Percentiles rank a stretch among this genome's conserved stretches.
Conservation (phyloP, 208 protist species). For the Trypanosoma platydactyli region DNA sequence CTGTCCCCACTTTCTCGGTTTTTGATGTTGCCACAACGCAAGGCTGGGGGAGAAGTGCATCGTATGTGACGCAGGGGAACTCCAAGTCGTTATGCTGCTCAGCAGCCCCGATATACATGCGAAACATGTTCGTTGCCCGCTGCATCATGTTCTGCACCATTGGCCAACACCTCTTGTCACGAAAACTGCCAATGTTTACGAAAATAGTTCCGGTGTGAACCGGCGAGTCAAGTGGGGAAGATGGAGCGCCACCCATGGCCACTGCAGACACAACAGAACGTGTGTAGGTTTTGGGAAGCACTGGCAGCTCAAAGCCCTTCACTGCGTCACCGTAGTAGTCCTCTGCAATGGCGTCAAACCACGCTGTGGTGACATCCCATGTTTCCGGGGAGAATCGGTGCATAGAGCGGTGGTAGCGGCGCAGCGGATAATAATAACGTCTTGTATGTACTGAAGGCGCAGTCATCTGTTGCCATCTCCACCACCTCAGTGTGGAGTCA, state of each 20-base stretch:
- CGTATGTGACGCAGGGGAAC: conserved; percentile 40
- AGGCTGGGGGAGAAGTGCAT: conserved; percentile 24
- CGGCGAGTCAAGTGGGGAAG: not conserved
- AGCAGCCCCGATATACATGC: conserved; percentile 83
- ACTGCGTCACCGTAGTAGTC: conserved; percentile 28
- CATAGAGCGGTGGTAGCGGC: conserved; percentile 36
- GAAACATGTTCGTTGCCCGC: conserved; percentile 62
- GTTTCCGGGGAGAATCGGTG: conserved; percentile 36
- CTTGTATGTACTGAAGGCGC: conserved; percentile 16
- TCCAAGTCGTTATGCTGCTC: conserved; percentile 63
- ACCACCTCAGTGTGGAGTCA: not conserved
- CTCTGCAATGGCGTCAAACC: conserved; percentile 45
- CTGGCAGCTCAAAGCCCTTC: conserved; percentile 11
- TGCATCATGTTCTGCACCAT: conserved; percentile 75
- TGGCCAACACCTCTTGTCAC: conserved; percentile 78
- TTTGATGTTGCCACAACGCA: conserved; percentile 5
- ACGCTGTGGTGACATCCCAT: conserved; percentile 34
- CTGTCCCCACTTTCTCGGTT: not conserved
- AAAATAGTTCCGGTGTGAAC: conserved; percentile 71
- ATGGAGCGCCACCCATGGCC: not conserved
- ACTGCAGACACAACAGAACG: not conserved
- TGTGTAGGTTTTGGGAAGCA: not conserved
- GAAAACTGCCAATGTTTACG: conserved; percentile 87
- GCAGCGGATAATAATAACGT: conserved; percentile 46
- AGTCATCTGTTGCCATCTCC: not conserved